Percentiles rank a stretch among this genome's conserved stretches.
phyloP scores from a whole-genome alignment of 2,329 filamentous ascomycete species.

The Sporothrix dimorphospora region DNA sequence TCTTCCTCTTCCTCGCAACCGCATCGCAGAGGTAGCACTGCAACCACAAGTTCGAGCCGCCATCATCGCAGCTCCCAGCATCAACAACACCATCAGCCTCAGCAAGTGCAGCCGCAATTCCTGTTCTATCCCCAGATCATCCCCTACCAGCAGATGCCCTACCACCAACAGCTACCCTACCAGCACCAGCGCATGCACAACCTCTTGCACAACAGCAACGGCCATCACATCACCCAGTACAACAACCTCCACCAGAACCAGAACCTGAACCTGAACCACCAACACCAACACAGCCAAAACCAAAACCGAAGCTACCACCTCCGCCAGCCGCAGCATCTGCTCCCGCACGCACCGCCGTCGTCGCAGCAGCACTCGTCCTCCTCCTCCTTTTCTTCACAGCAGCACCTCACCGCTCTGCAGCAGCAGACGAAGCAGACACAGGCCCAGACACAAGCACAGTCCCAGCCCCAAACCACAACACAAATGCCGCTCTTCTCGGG shows the following conservation, averaged over 20 bases:
- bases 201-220: constrained; percentile 3
- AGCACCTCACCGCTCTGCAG: neutral
- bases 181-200: constrained; percentile 21
- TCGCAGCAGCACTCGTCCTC: constrained; percentile 11
- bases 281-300: neutral
- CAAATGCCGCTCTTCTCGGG: neutral
- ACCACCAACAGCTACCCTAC: neutral
- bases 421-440: neutral
- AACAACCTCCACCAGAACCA: neutral
- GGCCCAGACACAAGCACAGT: neutral
- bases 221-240: neutral
- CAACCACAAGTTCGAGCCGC: neutral
- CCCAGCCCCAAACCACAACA: neutral
- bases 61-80: neutral
- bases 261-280: neutral
- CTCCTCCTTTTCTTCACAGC: constrained; percentile 12
- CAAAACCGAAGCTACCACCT: neutral
- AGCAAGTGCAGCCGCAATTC: neutral
- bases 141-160: constrained; percentile 21
- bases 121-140: constrained; percentile 1
- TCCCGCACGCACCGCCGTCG: constrained; percentile 3
- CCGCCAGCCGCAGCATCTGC: constrained; percentile 1
- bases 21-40: neutral
- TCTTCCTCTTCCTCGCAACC: neutral
- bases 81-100: neutral